Evolutionary conservation across 2,329 filamentous ascomycete species (phyloP), one percentile per base, ranked within the genome.

Genomic region (Fusarium setosum): DNA sequence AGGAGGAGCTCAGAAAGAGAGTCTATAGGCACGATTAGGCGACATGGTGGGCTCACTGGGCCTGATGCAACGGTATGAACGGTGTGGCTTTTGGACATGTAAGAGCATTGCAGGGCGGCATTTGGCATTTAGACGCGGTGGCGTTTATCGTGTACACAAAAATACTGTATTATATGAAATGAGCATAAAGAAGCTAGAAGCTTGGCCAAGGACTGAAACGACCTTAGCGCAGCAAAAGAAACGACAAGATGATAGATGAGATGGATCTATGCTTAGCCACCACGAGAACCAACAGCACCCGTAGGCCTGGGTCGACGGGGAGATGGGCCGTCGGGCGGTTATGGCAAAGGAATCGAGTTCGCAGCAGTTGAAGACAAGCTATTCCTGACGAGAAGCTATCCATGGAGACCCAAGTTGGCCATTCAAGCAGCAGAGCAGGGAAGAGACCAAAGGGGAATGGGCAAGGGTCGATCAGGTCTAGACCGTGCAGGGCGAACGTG

Each of bases 71-170:
- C 21, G 37, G 34, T 23, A 5, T 17, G 34, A 7, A 53, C 50
- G 37, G 50, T 53, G 50, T 53, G 50, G 50, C 50, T 44, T 26
- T 56, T 40, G 38, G 42, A 21, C 38, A 37, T 31, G 23, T 40
- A 40, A 42, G 34, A 61, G 48, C 47, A 57, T 59, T 49, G 15
- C 42, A 53, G 23, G 64, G 51, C 32, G 38, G 64, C 20, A 44
- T 54, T 51, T 65, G 38, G 64, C 20, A 44, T 54, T 51, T 65
- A 65, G 56, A 67, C 64, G 64, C 51, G 64, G 64, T 50, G 64
- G 63, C 64, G 64, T 64, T 68, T 57, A 56, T 47, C 12, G 51
- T 50, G 59, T 47, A n/a, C n/a, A n/a, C n/a, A 57, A 45, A 32
- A 49, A 40, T 37, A 51, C 45, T 65, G 63, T 64, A 54, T 21